These are phyloP conservation scores for Diplodia corticola DNA, from an alignment of 2,329 filamentous ascomycete genomes.

Conservation along the genomic window DNA sequence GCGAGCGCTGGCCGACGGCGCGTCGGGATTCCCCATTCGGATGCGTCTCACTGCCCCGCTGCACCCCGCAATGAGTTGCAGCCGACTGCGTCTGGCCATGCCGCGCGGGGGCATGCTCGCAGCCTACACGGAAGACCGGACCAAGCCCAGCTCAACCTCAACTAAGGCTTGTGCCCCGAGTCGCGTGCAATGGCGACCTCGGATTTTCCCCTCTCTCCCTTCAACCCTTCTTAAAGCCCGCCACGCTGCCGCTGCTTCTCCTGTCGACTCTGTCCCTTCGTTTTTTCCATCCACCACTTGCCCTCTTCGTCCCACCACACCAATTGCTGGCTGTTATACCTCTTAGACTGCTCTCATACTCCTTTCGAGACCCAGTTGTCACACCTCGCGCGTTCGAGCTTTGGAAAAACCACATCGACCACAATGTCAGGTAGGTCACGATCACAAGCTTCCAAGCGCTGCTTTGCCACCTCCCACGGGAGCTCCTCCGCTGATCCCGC, in stretches of 20 bases:
- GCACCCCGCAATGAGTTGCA: slow-evolving; percentile 16
- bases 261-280: neutral
- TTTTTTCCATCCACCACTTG: neutral
- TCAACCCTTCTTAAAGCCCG: neutral
- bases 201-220: neutral
- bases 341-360: neutral
- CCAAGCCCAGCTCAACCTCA: slow-evolving; percentile 11
- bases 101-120: slow-evolving; percentile 4
- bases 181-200: neutral
- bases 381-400: neutral
- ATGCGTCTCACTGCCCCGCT: neutral
- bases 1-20: neutral
- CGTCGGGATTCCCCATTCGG: neutral
- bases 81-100: neutral
- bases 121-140: neutral
- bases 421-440: slow-evolving; percentile 19
- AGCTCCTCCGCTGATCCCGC: neutral
- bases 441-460: neutral
- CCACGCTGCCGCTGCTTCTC: neutral
- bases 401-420: neutral
- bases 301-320: neutral
- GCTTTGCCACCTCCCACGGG: neutral
- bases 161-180: slow-evolving; percentile 3
- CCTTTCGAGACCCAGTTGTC: neutral
- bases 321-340: neutral